phyloP scores from a whole-genome alignment of 345 rosid species.

The Rhizophora mangle region DNA sequence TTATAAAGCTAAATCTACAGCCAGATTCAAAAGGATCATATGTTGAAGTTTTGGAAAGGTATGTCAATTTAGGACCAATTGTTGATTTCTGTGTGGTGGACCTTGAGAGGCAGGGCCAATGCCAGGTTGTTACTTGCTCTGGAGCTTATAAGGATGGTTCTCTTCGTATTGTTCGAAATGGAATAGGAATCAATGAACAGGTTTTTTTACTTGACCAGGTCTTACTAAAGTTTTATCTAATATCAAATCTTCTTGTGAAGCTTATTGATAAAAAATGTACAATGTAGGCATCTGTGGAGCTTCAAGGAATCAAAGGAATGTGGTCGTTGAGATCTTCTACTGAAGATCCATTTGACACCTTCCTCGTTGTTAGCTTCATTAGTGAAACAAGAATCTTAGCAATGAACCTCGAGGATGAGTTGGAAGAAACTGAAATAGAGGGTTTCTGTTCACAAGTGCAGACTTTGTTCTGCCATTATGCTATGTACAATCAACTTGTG shows the following conservation, averaged over 20 bases:
- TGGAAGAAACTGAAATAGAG: slow-evolving; percentile 96
- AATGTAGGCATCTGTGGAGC: slow-evolving; percentile 84
- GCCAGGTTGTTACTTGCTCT: slow-evolving; percentile 96
- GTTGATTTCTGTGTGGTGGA: slow-evolving; percentile 91
- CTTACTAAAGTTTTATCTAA: slow-evolving; percentile 6
- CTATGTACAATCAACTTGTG: slow-evolving; percentile 82
- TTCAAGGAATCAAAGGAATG: slow-evolving; percentile 98
- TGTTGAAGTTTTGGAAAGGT: slow-evolving; percentile 79
- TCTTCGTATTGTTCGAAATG: slow-evolving; percentile 89
- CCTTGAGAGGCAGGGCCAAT: slow-evolving; percentile 98
- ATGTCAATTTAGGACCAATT: slow-evolving; percentile 93
- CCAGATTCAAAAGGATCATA: slow-evolving; percentile 91
- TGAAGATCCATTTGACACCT: slow-evolving; percentile 87
- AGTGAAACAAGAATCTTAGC: slow-evolving; percentile 89
- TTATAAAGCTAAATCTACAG: slow-evolving; percentile 72
- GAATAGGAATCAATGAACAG: slow-evolving; percentile 98
- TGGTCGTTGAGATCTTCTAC: slow-evolving; percentile 90
- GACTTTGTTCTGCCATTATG: slow-evolving; percentile 93
- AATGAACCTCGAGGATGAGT: slow-evolving; percentile 90
- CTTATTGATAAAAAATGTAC: slow-evolving; percentile 17
- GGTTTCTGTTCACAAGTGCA: slow-evolving; percentile 86
- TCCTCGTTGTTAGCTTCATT: slow-evolving; percentile 91
- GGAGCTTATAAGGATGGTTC: slow-evolving; percentile 99
- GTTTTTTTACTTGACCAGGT: slow-evolving; percentile 29
- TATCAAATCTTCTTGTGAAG: slow-evolving; percentile 8